Evolutionary conservation across 1,284 basidiomycete genomes (phyloP).

Genomic region (Phellinidium pouzarii): DNA sequence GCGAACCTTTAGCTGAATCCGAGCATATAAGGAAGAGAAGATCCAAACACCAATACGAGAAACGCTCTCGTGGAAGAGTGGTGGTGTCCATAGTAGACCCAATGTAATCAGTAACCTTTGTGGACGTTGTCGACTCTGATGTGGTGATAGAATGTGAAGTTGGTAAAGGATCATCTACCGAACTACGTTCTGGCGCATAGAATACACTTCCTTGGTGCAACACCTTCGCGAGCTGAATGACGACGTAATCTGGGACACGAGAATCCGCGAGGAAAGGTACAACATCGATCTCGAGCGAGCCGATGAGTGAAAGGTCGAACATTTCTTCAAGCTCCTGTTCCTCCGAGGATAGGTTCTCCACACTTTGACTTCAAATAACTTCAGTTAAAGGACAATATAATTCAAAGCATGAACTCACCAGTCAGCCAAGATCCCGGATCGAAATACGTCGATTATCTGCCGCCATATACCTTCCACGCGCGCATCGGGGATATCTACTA

Average conservation of each 20-base stretch:
- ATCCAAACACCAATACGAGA: slow-evolving; percentile 94
- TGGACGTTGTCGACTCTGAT: slow-evolving; percentile 22
- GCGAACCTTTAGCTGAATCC: slow-evolving; percentile 50
- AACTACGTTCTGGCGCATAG: slow-evolving; percentile 38
- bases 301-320: slow-evolving; percentile 81
- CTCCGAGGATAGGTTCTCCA: slow-evolving; percentile 51
- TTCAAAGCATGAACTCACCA: slow-evolving; percentile 45
- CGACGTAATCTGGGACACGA: slow-evolving; percentile 68
- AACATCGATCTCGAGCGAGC: slow-evolving; percentile 72
- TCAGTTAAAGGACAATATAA: background rate
- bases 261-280: slow-evolving; percentile 66
- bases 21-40: slow-evolving; percentile 78
- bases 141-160: slow-evolving; percentile 18
- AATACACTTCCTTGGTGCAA: slow-evolving; percentile 73
- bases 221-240: slow-evolving; percentile 63
- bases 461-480: slow-evolving; percentile 77
- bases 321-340: slow-evolving; percentile 77
- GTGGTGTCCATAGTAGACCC: slow-evolving; percentile 58
- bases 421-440: slow-evolving; percentile 78
- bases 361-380: slow-evolving; percentile 38
- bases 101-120: slow-evolving; percentile 32
- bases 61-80: slow-evolving; percentile 69
- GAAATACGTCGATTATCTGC: slow-evolving; percentile 79
- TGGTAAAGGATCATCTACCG: slow-evolving; percentile 21
- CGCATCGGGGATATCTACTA: slow-evolving; percentile 48